Evolutionary conservation across 2,329 filamentous ascomycete genomes (phyloP), one percentile per base, ranked within the genome.

Genomic region (Hymenoscyphus repandus): DNA sequence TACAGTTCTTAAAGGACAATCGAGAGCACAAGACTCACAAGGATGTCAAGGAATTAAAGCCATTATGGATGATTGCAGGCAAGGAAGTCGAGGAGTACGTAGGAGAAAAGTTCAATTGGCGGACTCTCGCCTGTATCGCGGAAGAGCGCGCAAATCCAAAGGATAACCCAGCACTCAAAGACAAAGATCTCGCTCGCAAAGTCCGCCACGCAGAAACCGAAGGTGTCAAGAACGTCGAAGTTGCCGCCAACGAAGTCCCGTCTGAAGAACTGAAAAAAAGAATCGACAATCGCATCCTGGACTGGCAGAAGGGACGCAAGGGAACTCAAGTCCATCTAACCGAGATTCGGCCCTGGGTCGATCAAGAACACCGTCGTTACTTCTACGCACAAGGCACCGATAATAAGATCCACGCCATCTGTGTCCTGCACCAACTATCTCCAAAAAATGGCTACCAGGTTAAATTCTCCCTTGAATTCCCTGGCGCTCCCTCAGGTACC

Each of bases 401-500:
- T 13, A 87, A 87, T 56, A 80, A 78, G 53, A 81, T 96, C 50
- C 78, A 78, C 38, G 85, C 86, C 32, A 79, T 96, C 52, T 85
- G 92, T n/a, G 84, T 92, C 7, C 75, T 96, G 62, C 87, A 88
- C 47, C 87, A 90, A 68, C 80, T 96, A 27, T 81, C 86, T 3
- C 88, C 90, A 1, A 75, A 80, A 33, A 82, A 95, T 66, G 91
- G 91, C 49, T 95, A 90, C 82, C 91, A 96, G 73, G 85, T 96
- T 66, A 96, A 96, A 74, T 96, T 93, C 75, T 88, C 87, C n/a
- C 82, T 96, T 49, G 90, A 96, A 69, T 96, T 96, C 76, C 91
- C 90, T 0, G 82, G 81, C 22, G 81, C 90, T 1, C 87, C 91
- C n/a, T 88, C 82, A 40, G 91, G 91, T 42, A 85, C 88, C 32